These are phyloP conservation scores for Amanita rubescens DNA, from an alignment of 768 basidiomycete species.

Conservation along the genomic window DNA sequence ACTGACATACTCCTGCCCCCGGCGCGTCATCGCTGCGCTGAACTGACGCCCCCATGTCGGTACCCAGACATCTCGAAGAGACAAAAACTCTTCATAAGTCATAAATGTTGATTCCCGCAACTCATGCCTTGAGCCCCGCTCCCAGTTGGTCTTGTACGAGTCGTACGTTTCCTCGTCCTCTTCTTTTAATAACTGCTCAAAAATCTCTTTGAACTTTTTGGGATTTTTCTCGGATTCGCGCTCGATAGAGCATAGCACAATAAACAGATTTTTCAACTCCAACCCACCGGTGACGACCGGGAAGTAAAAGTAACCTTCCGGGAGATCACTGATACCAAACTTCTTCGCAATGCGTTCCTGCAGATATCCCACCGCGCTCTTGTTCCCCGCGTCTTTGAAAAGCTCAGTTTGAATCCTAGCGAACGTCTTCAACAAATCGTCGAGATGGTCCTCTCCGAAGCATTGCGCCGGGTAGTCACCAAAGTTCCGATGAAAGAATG, in stretches of 20 bases:
- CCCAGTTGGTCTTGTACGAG: conserved; percentile 16
- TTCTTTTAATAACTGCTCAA: conserved; percentile 16
- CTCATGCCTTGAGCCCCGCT: background rate
- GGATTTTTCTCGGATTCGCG: conserved; percentile 20
- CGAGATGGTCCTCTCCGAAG: conserved; percentile 23
- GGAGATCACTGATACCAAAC: conserved; percentile 27
- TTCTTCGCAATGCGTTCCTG: conserved; percentile 14
- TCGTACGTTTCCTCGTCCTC: conserved; percentile 22
- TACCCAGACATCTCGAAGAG: conserved; percentile 12
- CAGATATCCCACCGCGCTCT: conserved; percentile 18
- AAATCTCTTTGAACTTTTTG: conserved; percentile 10
- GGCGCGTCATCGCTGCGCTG: conserved; percentile 1
- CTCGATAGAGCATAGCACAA: conserved; percentile 16
- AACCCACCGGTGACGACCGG: conserved; percentile 29
- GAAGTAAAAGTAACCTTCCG: conserved; percentile 35
- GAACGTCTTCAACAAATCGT: conserved; percentile 26
- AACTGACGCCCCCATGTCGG: conserved; percentile 9
- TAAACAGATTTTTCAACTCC: conserved; percentile 24
- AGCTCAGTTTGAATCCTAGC: conserved; percentile 27
- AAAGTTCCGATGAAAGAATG: conserved; percentile 29
- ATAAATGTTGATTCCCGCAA: conserved; percentile 9
- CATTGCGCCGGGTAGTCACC: conserved; percentile 26
- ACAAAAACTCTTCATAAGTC: conserved; percentile 10
- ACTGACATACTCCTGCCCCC: background rate
- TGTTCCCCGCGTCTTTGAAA: conserved; percentile 16